A percentile compares a stretch with the other conserved stretches of the same genome.
Conservation (phyloP, 2,329 filamentous ascomycete species). For the Cryphonectria naterciae region DNA sequence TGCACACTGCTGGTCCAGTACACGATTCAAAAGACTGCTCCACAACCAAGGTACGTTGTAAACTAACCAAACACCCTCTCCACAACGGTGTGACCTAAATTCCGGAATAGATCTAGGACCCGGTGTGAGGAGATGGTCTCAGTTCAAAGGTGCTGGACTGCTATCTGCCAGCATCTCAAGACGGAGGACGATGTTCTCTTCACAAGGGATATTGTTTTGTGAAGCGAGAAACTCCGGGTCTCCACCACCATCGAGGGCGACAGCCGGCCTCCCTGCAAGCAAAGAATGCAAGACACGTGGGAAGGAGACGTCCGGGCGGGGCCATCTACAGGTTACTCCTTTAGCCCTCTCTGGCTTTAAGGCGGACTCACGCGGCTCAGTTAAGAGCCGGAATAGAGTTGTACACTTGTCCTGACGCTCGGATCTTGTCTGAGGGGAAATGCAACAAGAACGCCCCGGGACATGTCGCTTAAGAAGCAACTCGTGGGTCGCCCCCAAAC, state of each 20-base stretch:
- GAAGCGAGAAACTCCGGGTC: background rate
- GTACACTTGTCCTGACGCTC: background rate
- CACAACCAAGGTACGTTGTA: background rate
- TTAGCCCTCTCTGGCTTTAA: background rate
- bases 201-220: too few species aligned
- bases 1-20: background rate
- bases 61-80: background rate
- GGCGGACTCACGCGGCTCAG: too few species aligned
- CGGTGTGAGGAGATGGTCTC: too few species aligned
- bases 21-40: background rate
- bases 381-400: background rate
- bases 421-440: background rate
- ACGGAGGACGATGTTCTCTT: too few species aligned
- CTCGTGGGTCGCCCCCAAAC: background rate
- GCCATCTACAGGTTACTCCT: too few species aligned
- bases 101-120: background rate
- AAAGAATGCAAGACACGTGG: background rate
- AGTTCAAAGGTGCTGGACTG: too few species aligned
- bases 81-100: background rate
- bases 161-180: too few species aligned
- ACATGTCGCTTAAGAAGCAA: background rate
- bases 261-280: background rate
- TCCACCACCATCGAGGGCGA: background rate
- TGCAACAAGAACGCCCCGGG: background rate
- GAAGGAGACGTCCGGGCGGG: background rate